Evolutionary conservation across 257 asterid genomes (phyloP), one percentile per base, ranked within the genome.

Genomic region (Oldenlandia corymbosa): DNA sequence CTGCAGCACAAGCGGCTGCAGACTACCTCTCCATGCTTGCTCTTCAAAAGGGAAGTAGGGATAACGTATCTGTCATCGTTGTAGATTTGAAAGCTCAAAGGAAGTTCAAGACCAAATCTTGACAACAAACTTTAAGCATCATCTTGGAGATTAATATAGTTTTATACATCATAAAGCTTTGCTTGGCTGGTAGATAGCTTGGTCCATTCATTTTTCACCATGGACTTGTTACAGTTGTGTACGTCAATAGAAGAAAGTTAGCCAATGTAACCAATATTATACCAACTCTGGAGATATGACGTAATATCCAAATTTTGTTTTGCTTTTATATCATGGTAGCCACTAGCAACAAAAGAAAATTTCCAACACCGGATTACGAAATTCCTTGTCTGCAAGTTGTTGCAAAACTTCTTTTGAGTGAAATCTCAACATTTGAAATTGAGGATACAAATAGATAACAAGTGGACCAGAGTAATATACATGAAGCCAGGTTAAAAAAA

Each of bases 1-100:
- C 83, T 30, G 96, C 96, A n/a, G 85, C 95, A 6, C 92, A 88
- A 78, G 85, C 89, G 26, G 96, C 96, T 1, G 96, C 96, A 0
- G 96, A 86, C 58, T 82, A 82, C 80, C 85, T 88, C 2, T 76
- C 88, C 5, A 67, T 71, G 42, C 74, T 84, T 26, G 96, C 96
- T 36, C 72, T 85, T 60, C 89, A 86, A 58, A 88, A 73, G 66
- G 96, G 96, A 46, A 82, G 95, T 80, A 82, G 81, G 67, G 96
- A 88, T 49, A 86, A 88, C 9, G 78, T 88, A 1, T 84, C 96
- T 0, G 79, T 88, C 41, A 86, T 88, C 23, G 96, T 88, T 46
- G 80, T 88, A 72, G 96, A 88, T 60, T 58, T 88, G 76, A 88
- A 84, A 77, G 70, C 92, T 32, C 84, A 71, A 58, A 80, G 95